A percentile compares a stretch with the other conserved stretches of the same genome.
phyloP scores from a whole-genome alignment of 2,329 filamentous ascomycete species.

The Cladosporium velox region DNA sequence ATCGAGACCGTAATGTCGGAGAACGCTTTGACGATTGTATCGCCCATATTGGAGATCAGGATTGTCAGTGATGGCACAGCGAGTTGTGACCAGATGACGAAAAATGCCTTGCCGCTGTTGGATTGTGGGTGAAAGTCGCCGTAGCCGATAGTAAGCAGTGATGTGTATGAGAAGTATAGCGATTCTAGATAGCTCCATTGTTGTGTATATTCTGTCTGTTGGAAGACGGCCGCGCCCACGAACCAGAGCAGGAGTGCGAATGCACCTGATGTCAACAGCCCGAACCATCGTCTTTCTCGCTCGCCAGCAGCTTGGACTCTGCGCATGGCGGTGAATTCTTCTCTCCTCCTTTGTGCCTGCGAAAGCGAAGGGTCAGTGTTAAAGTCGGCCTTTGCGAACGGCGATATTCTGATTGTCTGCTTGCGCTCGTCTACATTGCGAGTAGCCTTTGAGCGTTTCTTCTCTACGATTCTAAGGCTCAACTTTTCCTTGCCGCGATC shows the following conservation, averaged over 20 bases:
- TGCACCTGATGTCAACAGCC: conserved; percentile 40
- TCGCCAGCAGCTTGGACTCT: conserved; percentile 46
- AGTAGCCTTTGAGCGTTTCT: conserved; percentile 48
- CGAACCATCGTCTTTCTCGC: conserved; percentile 45
- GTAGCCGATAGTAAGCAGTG: conserved; percentile 58
- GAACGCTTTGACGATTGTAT: conserved; percentile 57
- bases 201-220: conserved; percentile 27
- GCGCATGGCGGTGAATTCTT: conserved; percentile 54
- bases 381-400: conserved; percentile 45
- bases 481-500: conserved; percentile 56
- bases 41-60: conserved; percentile 56
- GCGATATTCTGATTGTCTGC: conserved; percentile 46
- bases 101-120: conserved; percentile 57
- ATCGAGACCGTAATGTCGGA: conserved; percentile 58
- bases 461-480: conserved; percentile 52
- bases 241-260: conserved; percentile 50
- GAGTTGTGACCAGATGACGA: conserved; percentile 59
- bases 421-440: conserved; percentile 42
- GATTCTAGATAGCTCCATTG: conserved; percentile 56
- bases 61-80: conserved; percentile 58
- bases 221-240: conserved; percentile 54
- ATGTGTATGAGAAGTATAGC: conserved; percentile 57
- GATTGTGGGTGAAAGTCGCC: conserved; percentile 51
- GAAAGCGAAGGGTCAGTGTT: conserved; percentile 44
- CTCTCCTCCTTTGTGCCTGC: conserved; percentile 44